These are phyloP conservation scores for Medicago arabica DNA, from an alignment of 306 rosid species.

Conservation along the genomic window DNA sequence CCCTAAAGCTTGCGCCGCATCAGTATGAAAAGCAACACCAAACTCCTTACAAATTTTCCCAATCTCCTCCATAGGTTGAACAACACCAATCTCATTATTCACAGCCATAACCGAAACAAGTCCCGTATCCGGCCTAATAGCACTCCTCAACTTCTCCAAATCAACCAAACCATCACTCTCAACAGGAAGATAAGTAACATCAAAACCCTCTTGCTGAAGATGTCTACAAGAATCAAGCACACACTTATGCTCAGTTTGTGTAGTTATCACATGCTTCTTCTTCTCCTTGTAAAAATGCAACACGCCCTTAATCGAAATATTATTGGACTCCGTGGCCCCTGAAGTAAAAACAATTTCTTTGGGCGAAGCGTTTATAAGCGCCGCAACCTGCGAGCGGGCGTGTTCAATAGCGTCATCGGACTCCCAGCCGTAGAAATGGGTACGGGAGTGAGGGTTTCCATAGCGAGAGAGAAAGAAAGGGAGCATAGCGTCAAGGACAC, in stretches of 20 bases:
- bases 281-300: constrained; percentile 84
- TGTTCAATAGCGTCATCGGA: constrained; percentile 86
- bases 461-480: constrained; percentile 69
- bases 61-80: constrained; percentile 86
- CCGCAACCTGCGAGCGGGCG: constrained; percentile 82
- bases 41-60: constrained; percentile 82
- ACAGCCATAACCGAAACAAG: constrained; percentile 93
- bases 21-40: constrained; percentile 80
- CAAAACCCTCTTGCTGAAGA: constrained; percentile 92
- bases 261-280: constrained; percentile 81
- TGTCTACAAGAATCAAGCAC: constrained; percentile 93
- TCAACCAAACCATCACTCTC: constrained; percentile 75
- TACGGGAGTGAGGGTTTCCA: constrained; percentile 94
- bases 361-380: constrained; percentile 73
- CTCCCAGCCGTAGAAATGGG: constrained; percentile 95
- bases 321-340: constrained; percentile 91
- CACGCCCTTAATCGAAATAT: constrained; percentile 81
- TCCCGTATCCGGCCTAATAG: constrained; percentile 85
- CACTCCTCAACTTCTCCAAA: constrained; percentile 62
- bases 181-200: constrained; percentile 78
- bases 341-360: constrained; percentile 89
- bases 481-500: constrained; percentile 93
- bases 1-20: constrained; percentile 98
- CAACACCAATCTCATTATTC: constrained; percentile 91
- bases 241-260: constrained; percentile 98